Percentiles rank a stretch among this genome's conserved stretches.
These are phyloP conservation scores for Quercus berberidifolia DNA, from an alignment of 306 rosid genomes.

Conservation along the genomic window DNA sequence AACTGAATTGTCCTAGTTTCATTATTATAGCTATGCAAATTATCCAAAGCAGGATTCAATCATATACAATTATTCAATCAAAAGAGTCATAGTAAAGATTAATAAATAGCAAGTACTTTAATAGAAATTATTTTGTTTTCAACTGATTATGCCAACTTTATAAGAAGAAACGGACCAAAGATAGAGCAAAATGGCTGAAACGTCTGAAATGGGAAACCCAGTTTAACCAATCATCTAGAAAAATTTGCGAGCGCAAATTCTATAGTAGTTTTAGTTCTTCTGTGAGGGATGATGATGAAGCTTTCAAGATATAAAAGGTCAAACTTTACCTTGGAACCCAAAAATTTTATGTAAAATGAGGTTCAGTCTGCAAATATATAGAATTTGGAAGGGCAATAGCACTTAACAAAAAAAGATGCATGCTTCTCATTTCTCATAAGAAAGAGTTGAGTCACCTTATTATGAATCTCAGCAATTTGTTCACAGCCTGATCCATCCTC, in stretches of 20 bases:
- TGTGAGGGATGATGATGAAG: background rate
- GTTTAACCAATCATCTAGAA: background rate
- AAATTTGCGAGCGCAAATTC: background rate
- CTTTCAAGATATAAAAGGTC: background rate
- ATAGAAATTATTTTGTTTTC: background rate
- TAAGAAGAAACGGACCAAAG: background rate
- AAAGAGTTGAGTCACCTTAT: conserved; percentile 45
- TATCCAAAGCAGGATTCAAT: background rate
- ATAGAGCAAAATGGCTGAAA: background rate
- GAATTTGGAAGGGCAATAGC: background rate
- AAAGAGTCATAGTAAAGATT: background rate
- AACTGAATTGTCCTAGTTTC: background rate
- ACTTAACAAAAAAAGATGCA: background rate
- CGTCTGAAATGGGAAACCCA: background rate
- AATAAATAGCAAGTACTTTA: background rate
- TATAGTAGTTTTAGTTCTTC: background rate
- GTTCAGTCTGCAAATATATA: background rate
- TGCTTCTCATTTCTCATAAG: conserved; percentile 5
- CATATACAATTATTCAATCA: background rate
- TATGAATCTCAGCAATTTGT: conserved; percentile 44
- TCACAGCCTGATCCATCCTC: conserved; percentile 81
- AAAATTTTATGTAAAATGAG: background rate
- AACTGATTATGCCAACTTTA: background rate
- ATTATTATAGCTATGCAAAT: background rate
- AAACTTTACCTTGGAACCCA: background rate